Base-by-base conservation (phyloP, 2,329 filamentous ascomycete species). In the Eurotiales sp. region DNA sequence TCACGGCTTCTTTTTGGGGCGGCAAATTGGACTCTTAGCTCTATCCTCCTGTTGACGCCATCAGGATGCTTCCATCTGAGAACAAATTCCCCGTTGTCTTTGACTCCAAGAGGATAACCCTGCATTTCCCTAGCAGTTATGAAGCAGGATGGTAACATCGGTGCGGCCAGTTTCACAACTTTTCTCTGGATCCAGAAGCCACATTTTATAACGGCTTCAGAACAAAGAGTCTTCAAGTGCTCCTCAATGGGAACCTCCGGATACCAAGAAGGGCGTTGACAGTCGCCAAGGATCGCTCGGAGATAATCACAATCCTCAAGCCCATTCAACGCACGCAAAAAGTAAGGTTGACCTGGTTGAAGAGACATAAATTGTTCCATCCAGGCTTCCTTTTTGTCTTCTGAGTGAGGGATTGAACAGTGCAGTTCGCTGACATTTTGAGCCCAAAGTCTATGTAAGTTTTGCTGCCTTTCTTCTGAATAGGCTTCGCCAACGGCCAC, bases 261-360 rank as follows among this genome's bases (percentile, higher is more conserved):
- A 19, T 19, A n/a, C 14, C 17, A 7, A 37, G 17, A 6, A n/a
- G 14, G 14, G 7, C 17, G 14, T 37, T 37, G 14, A 37, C n/a
- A 19, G n/a, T 19, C 14, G 41, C 41, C 41, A n/a, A 8, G 19
- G 8, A 44, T n/a, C 7, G 34, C 14, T 14, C 5, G 19, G 14
- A 8, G 23, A n/a, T 44, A 44, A 23, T 45, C 42, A 14, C 27
- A 32, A n/a, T 45, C 22, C 5, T 27, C 22, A 27, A 32, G 6
- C 30, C 30, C 7, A 32, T 23, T 45, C 22, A 45, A 19, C 14
- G 23, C 27, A n/a, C n/a, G 7, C 22, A 45, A 32, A 32, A 29
- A 45, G n/a, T 45, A 45, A n/a, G 22, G 23, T 19, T 45, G 42
- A 27, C 42, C 42, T 45, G 17, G 42, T 21, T 45, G 42, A 32